Base-by-base conservation (phyloP, 2,329 filamentous ascomycete species). In the Aspergillus fructus region DNA sequence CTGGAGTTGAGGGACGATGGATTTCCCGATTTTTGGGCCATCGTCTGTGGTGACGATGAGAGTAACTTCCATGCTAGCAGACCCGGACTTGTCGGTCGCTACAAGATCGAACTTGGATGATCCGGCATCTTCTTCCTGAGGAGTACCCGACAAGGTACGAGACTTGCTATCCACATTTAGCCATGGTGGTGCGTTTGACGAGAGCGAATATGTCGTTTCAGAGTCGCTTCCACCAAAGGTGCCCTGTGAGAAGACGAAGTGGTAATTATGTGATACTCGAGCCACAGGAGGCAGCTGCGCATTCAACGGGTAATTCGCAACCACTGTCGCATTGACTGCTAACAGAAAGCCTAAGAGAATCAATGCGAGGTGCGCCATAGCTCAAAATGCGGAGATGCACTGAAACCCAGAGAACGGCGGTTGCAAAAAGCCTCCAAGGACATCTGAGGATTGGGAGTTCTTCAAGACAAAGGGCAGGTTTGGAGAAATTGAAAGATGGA, bases 251-350 rank as follows among this genome's bases (percentile, higher is more conserved):
- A 79, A 78, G 43, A 65, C 62, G 60, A 79, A 79, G 47, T 64
- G 61, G 60, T 75, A 80, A 2, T 81, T 79, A 65, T 87, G 70
- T 41, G 82, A 83, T 58, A 89, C 79, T 62, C 89, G 83, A 19
- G 90, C 91, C 53, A 93, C 88, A 3, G 89, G 88, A 33, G 91
- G 91, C 1, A 96, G 82, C 72, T 96, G 92, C 2, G 90, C 87
- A 74, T 94, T 96, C 72, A 96, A 81, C 1, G 91, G 91, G 65
- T 93, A 93, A 47, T 79, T 78, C 49, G 79, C 68, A 56, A 62
- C 67, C 62, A 76, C 71, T 57, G 67, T 67, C 47, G 76, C 77
- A 58, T 65, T 62, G 21, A 70, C 67, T 57, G 65, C 62, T 63
- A 63, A 59, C 37, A 70, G 49, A 19, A 73, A 58, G 19, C 62